Percentiles rank a stretch among this genome's conserved stretches.
Conservation (phyloP, 179 eudicot genomes). For the Spinacia oleracea region DNA sequence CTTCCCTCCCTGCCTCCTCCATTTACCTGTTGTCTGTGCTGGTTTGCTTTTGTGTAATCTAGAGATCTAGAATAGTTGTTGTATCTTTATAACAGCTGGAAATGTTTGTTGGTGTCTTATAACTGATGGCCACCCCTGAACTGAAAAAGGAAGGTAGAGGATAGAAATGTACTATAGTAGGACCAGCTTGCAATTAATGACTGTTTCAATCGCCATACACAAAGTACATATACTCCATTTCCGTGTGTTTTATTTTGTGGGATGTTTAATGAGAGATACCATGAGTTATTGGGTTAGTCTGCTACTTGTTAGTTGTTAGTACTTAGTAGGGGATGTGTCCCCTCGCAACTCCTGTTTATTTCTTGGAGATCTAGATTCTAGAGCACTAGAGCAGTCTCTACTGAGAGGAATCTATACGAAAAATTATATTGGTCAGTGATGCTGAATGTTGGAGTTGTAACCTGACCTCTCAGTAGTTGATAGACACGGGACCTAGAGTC, state of each 20-base stretch:
- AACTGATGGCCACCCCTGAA: not conserved
- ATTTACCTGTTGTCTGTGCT: not conserved
- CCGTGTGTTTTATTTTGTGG: not conserved
- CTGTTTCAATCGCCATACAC: not conserved
- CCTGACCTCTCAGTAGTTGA: not conserved
- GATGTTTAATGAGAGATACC: not conserved
- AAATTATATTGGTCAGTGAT: not conserved
- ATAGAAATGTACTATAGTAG: not conserved
- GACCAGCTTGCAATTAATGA: not conserved
- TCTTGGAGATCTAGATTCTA: not conserved
- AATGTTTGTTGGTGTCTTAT: not conserved
- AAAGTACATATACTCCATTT: not conserved
- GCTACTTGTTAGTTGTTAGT: not conserved
- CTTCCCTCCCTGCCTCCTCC: slow-evolving; percentile 20
- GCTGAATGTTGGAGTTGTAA: not conserved
- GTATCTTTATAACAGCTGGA: not conserved
- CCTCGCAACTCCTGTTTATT: not conserved
- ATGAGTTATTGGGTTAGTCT: not conserved
- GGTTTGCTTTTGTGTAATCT: not conserved
- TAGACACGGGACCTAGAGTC: not conserved
- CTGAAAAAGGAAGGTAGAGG: not conserved
- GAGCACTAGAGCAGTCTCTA: slow-evolving; percentile 3
- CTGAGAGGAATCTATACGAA: not conserved
- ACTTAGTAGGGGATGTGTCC: not conserved
- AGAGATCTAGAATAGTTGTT: not conserved